Base-by-base conservation (phyloP, 306 rosid species). In the Corylus heterophylla region DNA sequence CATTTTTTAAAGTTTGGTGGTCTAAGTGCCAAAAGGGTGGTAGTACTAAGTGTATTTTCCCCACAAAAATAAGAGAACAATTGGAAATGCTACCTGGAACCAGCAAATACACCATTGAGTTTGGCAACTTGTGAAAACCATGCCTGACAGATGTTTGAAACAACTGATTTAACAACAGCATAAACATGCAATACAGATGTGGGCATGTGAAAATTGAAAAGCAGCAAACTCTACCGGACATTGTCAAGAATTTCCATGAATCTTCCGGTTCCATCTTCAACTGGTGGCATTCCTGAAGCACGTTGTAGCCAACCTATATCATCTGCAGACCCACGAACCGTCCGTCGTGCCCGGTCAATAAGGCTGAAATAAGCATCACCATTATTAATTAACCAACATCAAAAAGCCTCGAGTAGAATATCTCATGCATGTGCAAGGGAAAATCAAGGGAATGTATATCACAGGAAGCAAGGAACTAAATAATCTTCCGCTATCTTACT, bases 301-400 rank as follows among this genome's bases (percentile, higher is more conserved):
- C 81, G 88, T 83, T 91, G 96, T 75, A 95, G 93, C 99, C 99
- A 96, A 39, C 99, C 99, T 79, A 96, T 93, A 83, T 96, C 99
- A 85, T 91, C 98, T 44, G 97, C 94, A 29, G 98, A 96, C 49
- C 99, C 99, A 55, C 85, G 93, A 42, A 96, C 94, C 71, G 98
- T 96, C 87, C 84, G 92, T 73, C 93, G 86, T 78, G 94, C 97
- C 18, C 98, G 88, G 17, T 93, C 92, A 81, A 91, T 79, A 76
- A 96, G 90, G 83, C 98, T 96, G 92, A 82, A 84, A 83, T 76
- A 61, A 61, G 84, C 31, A 72, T 75, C 74, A 80, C 56, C 59
- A 84, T 72, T 74, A 66, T 76, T 73, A 42, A 78, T 78, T 54
- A 51, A 42, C 71, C 67, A 52, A 22, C 58, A 10, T 55, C 69